These are phyloP conservation scores for Thymus quinquecostatus DNA, from an alignment of 257 asterid species.

Conservation along the genomic window DNA sequence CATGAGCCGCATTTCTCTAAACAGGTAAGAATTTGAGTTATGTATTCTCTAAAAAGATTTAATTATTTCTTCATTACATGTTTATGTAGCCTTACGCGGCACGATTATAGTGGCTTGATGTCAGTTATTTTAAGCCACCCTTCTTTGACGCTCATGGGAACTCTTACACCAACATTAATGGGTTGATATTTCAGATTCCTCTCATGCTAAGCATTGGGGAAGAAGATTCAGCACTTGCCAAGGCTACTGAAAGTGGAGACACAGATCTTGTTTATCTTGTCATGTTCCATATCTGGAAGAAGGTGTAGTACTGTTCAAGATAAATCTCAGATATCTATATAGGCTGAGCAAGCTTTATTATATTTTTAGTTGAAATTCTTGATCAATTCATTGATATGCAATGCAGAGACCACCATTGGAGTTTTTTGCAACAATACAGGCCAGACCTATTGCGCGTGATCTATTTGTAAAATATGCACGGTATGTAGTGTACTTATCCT, in stretches of 20 bases:
- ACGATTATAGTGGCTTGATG: constrained; percentile 4
- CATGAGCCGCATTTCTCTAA: constrained; percentile 90
- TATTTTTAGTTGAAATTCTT: constrained; percentile 16
- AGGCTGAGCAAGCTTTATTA: constrained; percentile 18
- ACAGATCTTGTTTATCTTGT: constrained; percentile 98
- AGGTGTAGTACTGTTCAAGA: constrained; percentile 53
- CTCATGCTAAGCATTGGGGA: constrained; percentile 95
- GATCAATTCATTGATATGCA: constrained; percentile 29
- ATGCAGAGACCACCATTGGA: constrained; percentile 81
- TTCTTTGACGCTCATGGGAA: constrained; percentile 13
- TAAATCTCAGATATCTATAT: constrained; percentile 12
- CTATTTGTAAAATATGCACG: constrained; percentile 82
- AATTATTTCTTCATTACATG: constrained; percentile 24
- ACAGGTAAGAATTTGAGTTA: constrained; percentile 56
- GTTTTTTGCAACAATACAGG: constrained; percentile 80
- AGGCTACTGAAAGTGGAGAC: constrained; percentile 93
- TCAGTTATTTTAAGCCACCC: constrained; percentile 13
- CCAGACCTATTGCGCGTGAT: constrained; percentile 91
- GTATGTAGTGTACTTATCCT: constrained; percentile 47
- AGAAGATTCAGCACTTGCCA: constrained; percentile 87
- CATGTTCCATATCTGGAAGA: constrained; percentile 87
- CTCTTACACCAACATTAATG: background rate
- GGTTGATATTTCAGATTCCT: constrained; percentile 66
- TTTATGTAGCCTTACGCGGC: constrained; percentile 12
- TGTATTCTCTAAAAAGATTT: constrained; percentile 14